phyloP scores from a whole-genome alignment of 108 stramenopile species.

The Skeletonema grethae region DNA sequence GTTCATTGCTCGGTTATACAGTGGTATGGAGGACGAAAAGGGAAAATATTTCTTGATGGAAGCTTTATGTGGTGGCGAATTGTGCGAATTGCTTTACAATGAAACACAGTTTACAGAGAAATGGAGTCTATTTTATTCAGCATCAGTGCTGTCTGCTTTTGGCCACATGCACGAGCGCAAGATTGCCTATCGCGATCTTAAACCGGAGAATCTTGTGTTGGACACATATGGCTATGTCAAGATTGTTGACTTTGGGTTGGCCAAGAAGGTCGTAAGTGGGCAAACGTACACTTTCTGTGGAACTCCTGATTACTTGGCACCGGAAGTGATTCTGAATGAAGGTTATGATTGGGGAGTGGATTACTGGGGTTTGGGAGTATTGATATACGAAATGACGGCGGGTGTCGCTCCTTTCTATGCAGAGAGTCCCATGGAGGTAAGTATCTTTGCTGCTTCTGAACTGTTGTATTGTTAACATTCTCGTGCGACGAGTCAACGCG shows the following conservation, averaged over 20 bases:
- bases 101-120: conserved; percentile 56
- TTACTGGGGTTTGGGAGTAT: conserved; percentile 76
- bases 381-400: conserved; percentile 69
- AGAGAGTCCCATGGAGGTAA: conserved; percentile 55
- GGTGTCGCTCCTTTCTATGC: conserved; percentile 73
- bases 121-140: conserved; percentile 59
- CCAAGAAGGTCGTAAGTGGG: conserved; percentile 57
- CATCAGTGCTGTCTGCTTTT: conserved; percentile 61
- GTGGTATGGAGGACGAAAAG: conserved; percentile 51
- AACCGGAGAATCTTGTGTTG: conserved; percentile 76
- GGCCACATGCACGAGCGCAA: conserved; percentile 62
- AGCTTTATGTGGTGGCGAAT: conserved; percentile 67
- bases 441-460: not conserved
- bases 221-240: conserved; percentile 60
- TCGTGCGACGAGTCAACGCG: not conserved
- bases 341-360: conserved; percentile 83
- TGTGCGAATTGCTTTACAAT: conserved; percentile 58
- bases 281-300: conserved; percentile 73
- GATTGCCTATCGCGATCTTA: conserved; percentile 72
- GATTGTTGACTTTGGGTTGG: conserved; percentile 74
- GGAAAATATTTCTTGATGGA: conserved; percentile 68
- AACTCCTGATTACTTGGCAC: conserved; percentile 75
- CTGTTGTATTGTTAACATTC: not conserved
- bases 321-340: conserved; percentile 76
- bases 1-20: conserved; percentile 51